Evolutionary conservation across 306 rosid species (phyloP), one percentile per base, ranked within the genome.

Genomic region (Prunus kanzakura): DNA sequence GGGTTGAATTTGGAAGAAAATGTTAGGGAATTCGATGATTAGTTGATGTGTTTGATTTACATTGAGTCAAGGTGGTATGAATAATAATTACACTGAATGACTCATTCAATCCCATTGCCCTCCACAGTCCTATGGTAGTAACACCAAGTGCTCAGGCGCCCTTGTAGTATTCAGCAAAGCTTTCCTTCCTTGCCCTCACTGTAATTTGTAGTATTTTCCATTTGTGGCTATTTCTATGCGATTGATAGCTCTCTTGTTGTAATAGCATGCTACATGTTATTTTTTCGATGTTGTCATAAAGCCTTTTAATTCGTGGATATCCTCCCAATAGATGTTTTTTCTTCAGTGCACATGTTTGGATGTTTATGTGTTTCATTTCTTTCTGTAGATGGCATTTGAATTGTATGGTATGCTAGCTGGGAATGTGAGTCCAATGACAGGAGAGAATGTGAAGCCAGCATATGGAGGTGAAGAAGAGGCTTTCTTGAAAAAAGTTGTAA

Each of bases 391-490:
- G 98, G 98, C 97, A 30, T 95, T 95, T 85, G 97, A 95, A 76
- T 82, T 95, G 91, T 95, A 95, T 79, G 98, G 98, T 63, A 95
- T 95, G 97, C 89, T 95, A 76, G 97, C 98, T 80, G 97, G 98
- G 80, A 95, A 92, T 79, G 96, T 95, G 30, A 95, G 98, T 85
- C 97, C 98, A 75, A 85, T 89, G 97, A 92, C 98, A 10, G 98
- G 98, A 52, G 98, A 95, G 84, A 95, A 92, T 79, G 87, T 95
- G 72, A 92, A 95, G 81, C 98, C 98, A 68, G 98, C 98, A 45
- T 95, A 95, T 87, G 98, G 98, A 69, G 97, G 98, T 74, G 97
- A 90, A 84, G 93, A 89, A 67, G 98, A 95, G 85, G 96, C 97
- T 71, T 95, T 90, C 86, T 80, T 95, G 69, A 81, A 76, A 49